Conservation (phyloP, 2,329 filamentous ascomycete species). For the Aspergillus tamarii region DNA sequence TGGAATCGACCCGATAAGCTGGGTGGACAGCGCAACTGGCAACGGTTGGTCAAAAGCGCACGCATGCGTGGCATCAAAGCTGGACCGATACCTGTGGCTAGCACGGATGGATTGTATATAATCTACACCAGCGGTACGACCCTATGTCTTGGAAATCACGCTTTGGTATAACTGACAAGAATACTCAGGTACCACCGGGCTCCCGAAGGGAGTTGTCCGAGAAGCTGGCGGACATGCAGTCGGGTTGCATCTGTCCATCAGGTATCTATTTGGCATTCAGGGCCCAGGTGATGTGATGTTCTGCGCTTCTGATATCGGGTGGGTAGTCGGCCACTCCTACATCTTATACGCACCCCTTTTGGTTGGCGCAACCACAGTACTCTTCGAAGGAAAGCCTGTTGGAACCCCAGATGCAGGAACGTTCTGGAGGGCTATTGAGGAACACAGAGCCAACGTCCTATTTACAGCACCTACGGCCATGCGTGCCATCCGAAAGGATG, state of each 20-base stretch:
- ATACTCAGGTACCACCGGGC: slow-evolving; percentile 69
- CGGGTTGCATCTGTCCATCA: slow-evolving; percentile 78
- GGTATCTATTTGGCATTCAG: slow-evolving; percentile 79
- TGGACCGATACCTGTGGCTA: slow-evolving; percentile 75
- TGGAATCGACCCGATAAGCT: slow-evolving; percentile 72
- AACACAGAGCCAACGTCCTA: slow-evolving; percentile 80
- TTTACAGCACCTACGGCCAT: slow-evolving; percentile 89
- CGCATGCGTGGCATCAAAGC: slow-evolving; percentile 68
- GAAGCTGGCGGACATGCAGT: slow-evolving; percentile 87
- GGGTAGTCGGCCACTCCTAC: slow-evolving; percentile 86
- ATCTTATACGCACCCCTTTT: slow-evolving; percentile 89
- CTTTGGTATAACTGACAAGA: neutral
- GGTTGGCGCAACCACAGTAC: slow-evolving; percentile 79
- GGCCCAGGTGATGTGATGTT: slow-evolving; percentile 83
- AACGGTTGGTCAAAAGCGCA: slow-evolving; percentile 72
- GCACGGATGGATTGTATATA: slow-evolving; percentile 81
- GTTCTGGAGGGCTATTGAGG: slow-evolving; percentile 85
- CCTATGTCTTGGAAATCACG: slow-evolving; percentile 14
- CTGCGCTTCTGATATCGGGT: slow-evolving; percentile 84
- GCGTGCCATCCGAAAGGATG: slow-evolving; percentile 82
- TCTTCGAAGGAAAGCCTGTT: slow-evolving; percentile 93
- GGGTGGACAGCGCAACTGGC: slow-evolving; percentile 78
- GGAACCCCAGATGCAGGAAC: slow-evolving; percentile 85
- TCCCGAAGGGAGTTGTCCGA: slow-evolving; percentile 80
- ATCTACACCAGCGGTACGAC: slow-evolving; percentile 74